Evolutionary conservation across 306 rosid genomes (phyloP), one percentile per base, ranked within the genome.

Genomic region (Spatholobus suberectus): DNA sequence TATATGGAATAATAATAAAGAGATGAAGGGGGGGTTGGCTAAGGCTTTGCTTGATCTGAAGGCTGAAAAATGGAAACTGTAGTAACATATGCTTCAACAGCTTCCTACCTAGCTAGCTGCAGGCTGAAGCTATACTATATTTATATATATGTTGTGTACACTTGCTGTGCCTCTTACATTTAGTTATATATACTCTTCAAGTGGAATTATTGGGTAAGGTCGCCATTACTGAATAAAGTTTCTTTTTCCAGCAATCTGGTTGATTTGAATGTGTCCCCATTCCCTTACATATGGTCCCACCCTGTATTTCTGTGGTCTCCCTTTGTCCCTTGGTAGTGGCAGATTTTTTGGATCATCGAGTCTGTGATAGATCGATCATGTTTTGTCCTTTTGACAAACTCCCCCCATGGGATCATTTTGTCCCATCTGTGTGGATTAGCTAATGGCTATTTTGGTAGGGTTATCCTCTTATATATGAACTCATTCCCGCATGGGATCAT

Each of bases 201-300:
- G 71, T 66, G 81, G 88, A 82, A 88, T 88, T 85, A 78, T 82
- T 88, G 83, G 89, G 88, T 82, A 73, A 73, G 49, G 23, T 82
- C 26, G 65, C 41, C 59, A 44, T 27, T 34, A 77, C 40, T 68
- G 85, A 83, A 61, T 49, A 73, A 80, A 85, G 80, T 61, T 80
- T 29, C 83, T 76, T 75, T 85, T 80, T 43, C 59, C 82, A 73
- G 85, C 34, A 80, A 88, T 71, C 61, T 85, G 80, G 75, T 76
- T 82, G 85, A 83, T 87, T 61, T 77, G 43, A 62, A 52, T 74
- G 52, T 78, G 78, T 83, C 84, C 59, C 83, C 84, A 59, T 78
- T 81, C 73, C 85, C 78, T 85, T 72, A 82, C 86, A 87, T 87
- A 68, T 70, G 89, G 88, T 37, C 88, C 90, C 89, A 83, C 79